These are phyloP conservation scores for Daucus carota DNA, from an alignment of 129 eudicot genomes.

Conservation along the genomic window DH1_v3.0 NC_030384.2:39156501-39157000, in stretches of 20 bases:
- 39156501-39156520: conserved; percentile 22
- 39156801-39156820: not conserved
- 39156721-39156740: conserved; percentile 34
- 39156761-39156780: conserved; percentile 68
- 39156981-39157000: conserved; percentile 6
- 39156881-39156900: conserved; percentile 18
- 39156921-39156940: conserved; percentile 86
- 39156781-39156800: not conserved
- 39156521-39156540: conserved; percentile 18
- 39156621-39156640: conserved; percentile 37
- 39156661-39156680: conserved; percentile 44
- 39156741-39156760: conserved; percentile 78
- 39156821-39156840: not conserved
- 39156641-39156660: conserved; percentile 60
- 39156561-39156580: conserved; percentile 25
- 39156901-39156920: conserved; percentile 53
- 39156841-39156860: not conserved
- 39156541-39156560: conserved; percentile 9
- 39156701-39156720: conserved; percentile 28
- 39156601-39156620: conserved; percentile 22
- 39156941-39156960: conserved; percentile 87
- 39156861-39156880: conserved; percentile 15
- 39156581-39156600: conserved; percentile 35
- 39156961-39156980: conserved; percentile 45
- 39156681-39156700: conserved; percentile 39